Evolutionary conservation across 2,329 filamentous ascomycete genomes (phyloP).

Genomic region (Annulohypoxylon truncatum): DNA sequence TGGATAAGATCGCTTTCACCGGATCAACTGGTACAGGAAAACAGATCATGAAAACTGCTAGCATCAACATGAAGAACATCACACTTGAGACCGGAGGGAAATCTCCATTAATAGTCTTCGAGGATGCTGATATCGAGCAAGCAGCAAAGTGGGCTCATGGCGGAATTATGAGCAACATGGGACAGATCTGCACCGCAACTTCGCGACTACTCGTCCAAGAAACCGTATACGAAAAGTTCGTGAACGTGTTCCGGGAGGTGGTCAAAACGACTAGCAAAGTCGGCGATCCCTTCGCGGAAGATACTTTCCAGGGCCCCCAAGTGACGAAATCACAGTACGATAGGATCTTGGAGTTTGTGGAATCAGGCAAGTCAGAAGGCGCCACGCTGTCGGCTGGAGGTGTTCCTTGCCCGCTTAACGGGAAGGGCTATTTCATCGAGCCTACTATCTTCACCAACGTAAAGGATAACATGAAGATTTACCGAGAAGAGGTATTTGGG

Average conservation of each 20-base stretch:
- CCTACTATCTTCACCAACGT: conserved; percentile 60
- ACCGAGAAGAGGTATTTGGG: conserved; percentile 60
- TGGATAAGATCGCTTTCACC: conserved; percentile 85
- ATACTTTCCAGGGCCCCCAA: conserved; percentile 80
- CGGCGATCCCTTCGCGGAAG: conserved; percentile 76
- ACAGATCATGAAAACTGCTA: conserved; percentile 80
- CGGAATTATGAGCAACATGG: conserved; percentile 69
- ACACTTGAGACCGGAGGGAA: conserved; percentile 76
- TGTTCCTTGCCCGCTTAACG: conserved; percentile 51
- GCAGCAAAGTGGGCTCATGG: conserved; percentile 69
- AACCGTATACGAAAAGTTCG: conserved; percentile 70
- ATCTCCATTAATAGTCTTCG: conserved; percentile 72
- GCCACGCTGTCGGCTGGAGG: conserved; percentile 74
- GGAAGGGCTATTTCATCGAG: conserved; percentile 60
- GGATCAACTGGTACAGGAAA: conserved; percentile 78
- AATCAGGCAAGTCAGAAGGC: conserved; percentile 76
- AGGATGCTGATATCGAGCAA: conserved; percentile 74
- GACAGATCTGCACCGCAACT: conserved; percentile 74
- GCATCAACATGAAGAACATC: conserved; percentile 73
- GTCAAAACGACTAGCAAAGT: conserved; percentile 70
- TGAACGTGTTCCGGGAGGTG: conserved; percentile 69
- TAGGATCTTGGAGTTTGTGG: conserved; percentile 75
- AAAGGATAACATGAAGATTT: conserved; percentile 56
- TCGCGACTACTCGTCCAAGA: conserved; percentile 74
- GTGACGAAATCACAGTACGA: conserved; percentile 78